Conservation (phyloP, 768 basidiomycete genomes). For the Agaricus sinodeliciosus region DNA sequence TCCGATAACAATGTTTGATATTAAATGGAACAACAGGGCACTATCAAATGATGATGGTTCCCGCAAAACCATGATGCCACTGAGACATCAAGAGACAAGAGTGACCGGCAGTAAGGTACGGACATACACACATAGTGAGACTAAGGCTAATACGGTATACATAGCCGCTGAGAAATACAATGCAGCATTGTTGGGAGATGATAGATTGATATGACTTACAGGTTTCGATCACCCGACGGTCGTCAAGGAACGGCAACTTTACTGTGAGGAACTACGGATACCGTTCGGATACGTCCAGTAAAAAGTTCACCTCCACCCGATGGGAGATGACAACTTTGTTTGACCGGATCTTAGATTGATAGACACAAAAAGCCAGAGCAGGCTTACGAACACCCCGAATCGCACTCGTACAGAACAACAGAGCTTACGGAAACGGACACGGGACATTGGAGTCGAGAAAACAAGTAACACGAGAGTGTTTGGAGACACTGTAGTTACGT, state of each 20-base stretch:
- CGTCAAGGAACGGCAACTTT: conserved; percentile 13
- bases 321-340: conserved; percentile 24
- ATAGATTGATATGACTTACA: conserved; percentile 20
- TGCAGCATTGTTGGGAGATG: conserved; percentile 31
- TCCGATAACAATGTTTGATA: conserved; percentile 40
- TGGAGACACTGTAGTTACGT: conserved; percentile 14
- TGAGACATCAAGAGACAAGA: neutral
- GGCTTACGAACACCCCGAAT: conserved; percentile 51
- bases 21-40: conserved; percentile 37
- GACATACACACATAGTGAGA: conserved; percentile 43
- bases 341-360: neutral
- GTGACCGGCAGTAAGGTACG: neutral
- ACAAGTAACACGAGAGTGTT: neutral
- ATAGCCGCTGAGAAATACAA: conserved; percentile 40
- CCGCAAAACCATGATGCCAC: conserved; percentile 27
- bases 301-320: conserved; percentile 38
- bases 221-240: neutral
- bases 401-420: conserved; percentile 64
- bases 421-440: conserved; percentile 50
- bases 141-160: conserved; percentile 39
- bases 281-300: conserved; percentile 42
- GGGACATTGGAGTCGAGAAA: conserved; percentile 22
- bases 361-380: neutral
- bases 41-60: conserved; percentile 35
- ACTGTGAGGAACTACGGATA: conserved; percentile 36